Conservation (phyloP, 805 yeast species). For the Yamadazyma olivae region DNA sequence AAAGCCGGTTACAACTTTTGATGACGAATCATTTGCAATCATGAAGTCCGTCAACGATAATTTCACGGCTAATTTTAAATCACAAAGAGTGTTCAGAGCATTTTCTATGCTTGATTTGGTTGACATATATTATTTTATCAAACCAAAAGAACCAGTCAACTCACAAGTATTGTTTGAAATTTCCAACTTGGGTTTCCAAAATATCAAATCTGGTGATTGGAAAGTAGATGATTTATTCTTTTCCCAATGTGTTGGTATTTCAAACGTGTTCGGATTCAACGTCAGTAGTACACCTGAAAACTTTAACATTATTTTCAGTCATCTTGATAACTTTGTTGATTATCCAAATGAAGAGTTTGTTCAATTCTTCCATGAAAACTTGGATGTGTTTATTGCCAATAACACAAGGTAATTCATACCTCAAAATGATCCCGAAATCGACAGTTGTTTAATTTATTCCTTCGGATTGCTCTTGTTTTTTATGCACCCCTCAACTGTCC, state of each 20-base stretch:
- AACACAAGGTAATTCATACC: not conserved
- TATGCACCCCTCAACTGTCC: no score
- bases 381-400: constrained; percentile 4
- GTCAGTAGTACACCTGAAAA: constrained; percentile 3
- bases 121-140: constrained; percentile 1
- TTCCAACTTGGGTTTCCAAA: constrained; percentile 9
- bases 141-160: constrained; percentile 1
- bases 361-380: constrained; percentile 1
- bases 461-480: no score
- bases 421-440: no score
- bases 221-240: constrained; percentile 9
- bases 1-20: constrained; percentile 1
- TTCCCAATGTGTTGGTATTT: constrained; percentile 5
- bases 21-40: constrained; percentile 1
- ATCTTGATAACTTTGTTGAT: constrained; percentile 3
- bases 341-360: constrained; percentile 1
- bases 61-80: not conserved
- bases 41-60: constrained; percentile 1
- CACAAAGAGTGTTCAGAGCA: constrained; percentile 1
- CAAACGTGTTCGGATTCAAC: constrained; percentile 3
- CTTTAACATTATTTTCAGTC: constrained; percentile 6
- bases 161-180: constrained; percentile 8
- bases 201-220: constrained; percentile 6
- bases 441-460: no score
- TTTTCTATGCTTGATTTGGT: constrained; percentile 2